Evolutionary conservation across 2,329 filamentous ascomycete genomes (phyloP).

Genomic region (Ceratocystis lukuohia): DNA sequence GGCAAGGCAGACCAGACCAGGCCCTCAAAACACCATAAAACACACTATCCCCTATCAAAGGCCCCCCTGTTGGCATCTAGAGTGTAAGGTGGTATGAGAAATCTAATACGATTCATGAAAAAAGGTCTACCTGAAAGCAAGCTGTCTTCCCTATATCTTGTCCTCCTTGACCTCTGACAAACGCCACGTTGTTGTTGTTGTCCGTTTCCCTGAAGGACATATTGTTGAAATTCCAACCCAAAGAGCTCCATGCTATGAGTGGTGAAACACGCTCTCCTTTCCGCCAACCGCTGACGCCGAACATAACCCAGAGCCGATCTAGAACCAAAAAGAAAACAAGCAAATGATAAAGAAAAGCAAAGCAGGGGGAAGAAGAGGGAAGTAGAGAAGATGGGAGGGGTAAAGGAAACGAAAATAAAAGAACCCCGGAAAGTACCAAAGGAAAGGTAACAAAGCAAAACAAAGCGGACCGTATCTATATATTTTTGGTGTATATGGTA

Average conservation of each 20-base stretch:
- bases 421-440: too few relatives aligned
- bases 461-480: neutral
- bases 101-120: neutral
- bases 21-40: neutral
- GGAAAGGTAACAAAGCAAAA: neutral
- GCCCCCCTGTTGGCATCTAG: too few relatives aligned
- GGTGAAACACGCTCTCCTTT: neutral
- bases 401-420: too few relatives aligned
- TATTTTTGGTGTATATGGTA: neutral
- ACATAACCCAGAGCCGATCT: neutral
- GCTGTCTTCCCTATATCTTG: neutral
- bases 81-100: neutral
- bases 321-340: neutral
- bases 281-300: constrained; percentile 1
- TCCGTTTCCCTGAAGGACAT: neutral
- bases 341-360: neutral
- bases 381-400: neutral
- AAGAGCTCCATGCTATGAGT: neutral
- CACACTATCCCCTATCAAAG: neutral
- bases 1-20: neutral
- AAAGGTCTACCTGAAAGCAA: constrained; percentile 1
- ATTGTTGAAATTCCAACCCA: neutral
- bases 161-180: neutral
- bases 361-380: neutral
- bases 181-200: constrained; percentile 1